Base-by-base conservation (phyloP, 176 grass and related monocot species). In the Oryza australiensis region DNA sequence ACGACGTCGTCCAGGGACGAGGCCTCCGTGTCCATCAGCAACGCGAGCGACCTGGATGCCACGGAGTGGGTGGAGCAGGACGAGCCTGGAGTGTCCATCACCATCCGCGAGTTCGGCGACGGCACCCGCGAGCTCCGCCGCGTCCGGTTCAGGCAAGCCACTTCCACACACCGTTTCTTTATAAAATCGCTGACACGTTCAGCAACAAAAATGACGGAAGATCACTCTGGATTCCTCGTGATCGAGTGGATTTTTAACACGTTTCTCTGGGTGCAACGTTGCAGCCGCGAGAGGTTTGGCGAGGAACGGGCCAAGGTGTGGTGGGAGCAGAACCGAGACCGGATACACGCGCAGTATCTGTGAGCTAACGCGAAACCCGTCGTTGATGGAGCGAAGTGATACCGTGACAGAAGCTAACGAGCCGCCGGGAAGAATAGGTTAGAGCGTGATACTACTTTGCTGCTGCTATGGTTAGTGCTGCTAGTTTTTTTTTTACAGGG, bases 1-100 rank as follows among this genome's bases (percentile, higher is more conserved):
- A 99, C 97, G 64, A 89, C 97, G 18, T 99, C 97, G 48, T 99
- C 97, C 0, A 80, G 88, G 63, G 95, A 98, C 27, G 95, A 95
- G 75, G 93, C 80, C 37, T 99, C 92, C 67, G 68, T 98, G 66
- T 98, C 97, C 75, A 57, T 95, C 72, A 99, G 96, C 89, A 97
- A 97, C 67, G 92, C 92, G 9, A 94, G 94, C 75, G 95, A 97
- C 64, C 70, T 94, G 55, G 95, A 97, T 77, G 75, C 83, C 6
- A 73, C 90, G 5, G 92, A 97, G 81, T 97, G 95, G 95, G 88
- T 97, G 69, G 95, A 97, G 83, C 88, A 94, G 74, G 95, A 97
- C 77, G 90, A 97, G 73, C 92, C 90, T 15, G 95, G 95, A 10
- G 95, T 97, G 41, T 94, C 81, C 79, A 92, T 97, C 90, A 97